Evolutionary conservation across 768 basidiomycete species (phyloP), one percentile per base, ranked within the genome.

Genomic region (Suillus decipiens): DNA sequence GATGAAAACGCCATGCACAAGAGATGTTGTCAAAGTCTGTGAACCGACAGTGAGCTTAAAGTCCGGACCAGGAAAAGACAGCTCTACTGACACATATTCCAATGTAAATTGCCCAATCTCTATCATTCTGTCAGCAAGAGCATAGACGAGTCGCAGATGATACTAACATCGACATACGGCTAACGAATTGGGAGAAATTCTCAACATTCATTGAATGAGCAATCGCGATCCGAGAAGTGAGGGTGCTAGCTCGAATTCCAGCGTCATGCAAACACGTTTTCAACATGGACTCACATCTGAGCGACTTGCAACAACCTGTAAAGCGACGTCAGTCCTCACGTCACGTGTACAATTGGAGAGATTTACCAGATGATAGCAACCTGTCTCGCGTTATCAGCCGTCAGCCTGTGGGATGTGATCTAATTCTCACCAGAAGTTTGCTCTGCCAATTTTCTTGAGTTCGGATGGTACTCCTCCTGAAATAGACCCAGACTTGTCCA

Each of bases 311-410:
- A 28, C 17, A 39, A 19, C 55, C 55, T 57, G 5, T 19, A 28
- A 28, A 57, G 5, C 17, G 6, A 41, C 2, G 37, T 57, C 17
- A 57, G 55, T 37, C 34, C 8, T 55, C 31, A 22, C n/a, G n/a
- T 22, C 14, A 39, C 11, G 10, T 39, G 55, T 11, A 19, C 5
- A 0, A 22, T 19, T 39, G 24, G 10, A 19, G 55, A 11, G 11
- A 57, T 28, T 28, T 28, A 57, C 55, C 55, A 57, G 17, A 57
- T 57, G 24, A 12, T 19, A 24, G 55, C 55, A 57, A 57, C 55
- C 55, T 57, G 24, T 41, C 19, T 2, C 19, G 22, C 17, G 11
- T 19, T 11, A 28, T 57, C 55, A 57, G 37, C 17, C 1, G 10
- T 5, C 24, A 41, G 24, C 41, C 24, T 19, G 31, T 53, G 37